A percentile compares a stretch with the other conserved stretches of the same genome.
These are phyloP conservation scores for Sporisorium reilianum DNA, from an alignment of 1,284 basidiomycete species.

Conservation along the genomic window DNA sequence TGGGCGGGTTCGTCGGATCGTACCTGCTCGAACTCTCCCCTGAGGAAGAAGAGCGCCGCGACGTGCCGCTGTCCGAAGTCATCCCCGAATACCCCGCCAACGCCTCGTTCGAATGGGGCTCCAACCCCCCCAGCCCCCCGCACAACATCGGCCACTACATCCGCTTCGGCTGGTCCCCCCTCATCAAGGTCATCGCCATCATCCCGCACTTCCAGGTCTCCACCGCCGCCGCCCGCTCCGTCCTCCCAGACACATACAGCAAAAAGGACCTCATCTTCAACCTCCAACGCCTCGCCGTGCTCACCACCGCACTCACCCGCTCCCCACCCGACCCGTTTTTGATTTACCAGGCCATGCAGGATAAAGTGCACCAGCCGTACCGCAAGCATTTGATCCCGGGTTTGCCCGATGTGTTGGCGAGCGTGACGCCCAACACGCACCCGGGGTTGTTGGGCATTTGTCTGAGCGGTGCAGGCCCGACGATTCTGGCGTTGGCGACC, in stretches of 20 bases:
- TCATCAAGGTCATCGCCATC: conserved; percentile 93
- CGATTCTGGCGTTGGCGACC: conserved; percentile 95
- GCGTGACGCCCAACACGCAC: conserved; percentile 87
- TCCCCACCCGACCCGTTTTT: conserved; percentile 91
- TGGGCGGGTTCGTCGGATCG: conserved; percentile 97
- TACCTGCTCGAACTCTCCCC: conserved; percentile 86
- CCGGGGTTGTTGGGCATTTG: conserved; percentile 96
- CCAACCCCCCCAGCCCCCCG: conserved; percentile 87
- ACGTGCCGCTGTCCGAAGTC: conserved; percentile 94
- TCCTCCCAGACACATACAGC: conserved; percentile 84
- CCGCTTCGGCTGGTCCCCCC: conserved; percentile 85
- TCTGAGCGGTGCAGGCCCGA: conserved; percentile 96
- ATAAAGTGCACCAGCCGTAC: conserved; percentile 97
- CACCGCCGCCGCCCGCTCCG: conserved; percentile 91
- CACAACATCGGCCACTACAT: conserved; percentile 94
- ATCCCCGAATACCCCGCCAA: conserved; percentile 95
- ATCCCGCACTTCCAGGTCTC: conserved; percentile 96
- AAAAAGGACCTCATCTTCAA: conserved; percentile 95
- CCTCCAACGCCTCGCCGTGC: conserved; percentile 94
- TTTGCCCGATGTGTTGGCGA: conserved; percentile 74
- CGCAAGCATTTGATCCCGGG: conserved; percentile 92
- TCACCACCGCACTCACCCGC: conserved; percentile 92
- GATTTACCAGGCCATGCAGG: conserved; percentile 99
- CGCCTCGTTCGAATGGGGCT: conserved; percentile 90
- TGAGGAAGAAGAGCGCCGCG: conserved; percentile 76